phyloP scores from a whole-genome alignment of 2,329 filamentous ascomycete genomes.

The Botryotinia narcissicola region DNA sequence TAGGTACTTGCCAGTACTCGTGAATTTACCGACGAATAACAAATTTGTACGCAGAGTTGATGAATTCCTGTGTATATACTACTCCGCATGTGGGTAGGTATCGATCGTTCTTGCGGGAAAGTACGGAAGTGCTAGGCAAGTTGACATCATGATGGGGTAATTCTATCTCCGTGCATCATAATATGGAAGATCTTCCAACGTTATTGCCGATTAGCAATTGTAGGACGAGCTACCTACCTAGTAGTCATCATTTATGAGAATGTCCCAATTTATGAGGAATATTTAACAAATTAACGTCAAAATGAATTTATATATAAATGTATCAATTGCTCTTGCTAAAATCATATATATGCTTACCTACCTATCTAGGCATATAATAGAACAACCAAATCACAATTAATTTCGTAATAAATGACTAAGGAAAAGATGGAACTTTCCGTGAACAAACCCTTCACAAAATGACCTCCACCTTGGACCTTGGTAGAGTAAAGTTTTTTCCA shows the following conservation, averaged over 20 bases:
- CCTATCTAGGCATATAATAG: no score
- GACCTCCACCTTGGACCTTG: background rate
- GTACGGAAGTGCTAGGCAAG: background rate
- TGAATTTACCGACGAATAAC: background rate
- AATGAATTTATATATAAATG: background rate
- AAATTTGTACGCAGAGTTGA: background rate
- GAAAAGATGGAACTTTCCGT: background rate
- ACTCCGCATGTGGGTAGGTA: background rate
- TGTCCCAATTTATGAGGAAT: background rate
- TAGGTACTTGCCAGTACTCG: no score
- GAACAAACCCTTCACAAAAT: background rate
- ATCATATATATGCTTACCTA: no score
- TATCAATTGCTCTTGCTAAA: background rate
- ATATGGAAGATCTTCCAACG: background rate
- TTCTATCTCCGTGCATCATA: background rate
- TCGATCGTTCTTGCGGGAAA: constrained; percentile 4
- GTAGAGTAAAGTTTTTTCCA: constrained; percentile 6
- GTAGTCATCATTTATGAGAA: background rate
- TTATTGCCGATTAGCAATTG: background rate
- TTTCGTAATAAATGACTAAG: background rate
- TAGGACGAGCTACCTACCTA: background rate
- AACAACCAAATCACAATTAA: no score
- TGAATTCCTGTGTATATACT: background rate
- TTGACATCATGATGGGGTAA: constrained; percentile 9
- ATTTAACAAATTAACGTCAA: background rate